A percentile compares a stretch with the other conserved stretches of the same genome.
These are phyloP conservation scores for Pseudodiploospora longispora DNA, from an alignment of 2,329 filamentous ascomycete species.

Conservation along the genomic window DNA sequence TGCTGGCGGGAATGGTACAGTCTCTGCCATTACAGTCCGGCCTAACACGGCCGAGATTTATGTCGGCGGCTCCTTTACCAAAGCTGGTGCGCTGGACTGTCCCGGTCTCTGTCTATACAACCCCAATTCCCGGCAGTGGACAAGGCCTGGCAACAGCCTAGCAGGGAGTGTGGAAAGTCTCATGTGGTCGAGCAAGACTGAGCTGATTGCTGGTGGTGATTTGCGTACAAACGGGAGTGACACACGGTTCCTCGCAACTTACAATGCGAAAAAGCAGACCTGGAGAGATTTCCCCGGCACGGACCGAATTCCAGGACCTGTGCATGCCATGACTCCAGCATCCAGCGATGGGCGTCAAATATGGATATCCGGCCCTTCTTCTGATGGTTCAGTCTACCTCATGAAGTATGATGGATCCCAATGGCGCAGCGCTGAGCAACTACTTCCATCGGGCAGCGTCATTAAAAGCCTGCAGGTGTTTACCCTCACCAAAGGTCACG, in stretches of 20 bases:
- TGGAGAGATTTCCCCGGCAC: constrained; percentile 61
- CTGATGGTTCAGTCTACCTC: constrained; percentile 61
- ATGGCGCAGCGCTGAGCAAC: constrained; percentile 58
- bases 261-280: constrained; percentile 55
- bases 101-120: constrained; percentile 75
- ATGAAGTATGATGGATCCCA: constrained; percentile 71
- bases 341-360: constrained; percentile 62
- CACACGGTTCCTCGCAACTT: constrained; percentile 60
- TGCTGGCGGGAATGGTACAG: constrained; percentile 58
- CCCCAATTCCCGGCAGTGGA: constrained; percentile 66
- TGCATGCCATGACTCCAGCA: constrained; percentile 69
- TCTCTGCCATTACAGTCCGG: constrained; percentile 68
- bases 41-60: constrained; percentile 68
- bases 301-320: constrained; percentile 65
- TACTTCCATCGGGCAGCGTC: constrained; percentile 56
- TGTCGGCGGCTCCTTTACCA: constrained; percentile 77
- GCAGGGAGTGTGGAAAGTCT: constrained; percentile 63
- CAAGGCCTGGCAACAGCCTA: constrained; percentile 64
- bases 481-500: constrained; percentile 60
- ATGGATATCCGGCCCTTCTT: constrained; percentile 70
- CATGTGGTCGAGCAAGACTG: constrained; percentile 65
- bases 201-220: constrained; percentile 70
- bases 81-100: constrained; percentile 75
- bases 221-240: constrained; percentile 58
- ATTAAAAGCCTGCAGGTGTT: constrained; percentile 81